These are phyloP conservation scores for Gastrolobium bilobum DNA, from an alignment of 306 rosid species.

Conservation along the genomic window DNA sequence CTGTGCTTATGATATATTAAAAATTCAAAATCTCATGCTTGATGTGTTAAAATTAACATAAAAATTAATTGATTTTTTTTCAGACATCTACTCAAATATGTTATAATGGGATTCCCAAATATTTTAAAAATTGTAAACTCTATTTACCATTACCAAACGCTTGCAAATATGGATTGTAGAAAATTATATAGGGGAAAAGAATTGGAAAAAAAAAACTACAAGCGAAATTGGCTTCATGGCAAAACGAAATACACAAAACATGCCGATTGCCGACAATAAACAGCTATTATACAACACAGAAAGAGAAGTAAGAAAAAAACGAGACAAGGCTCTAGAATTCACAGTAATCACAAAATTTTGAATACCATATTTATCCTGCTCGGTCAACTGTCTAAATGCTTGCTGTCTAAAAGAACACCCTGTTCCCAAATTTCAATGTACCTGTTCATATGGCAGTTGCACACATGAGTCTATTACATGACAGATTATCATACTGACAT, in stretches of 20 bases:
- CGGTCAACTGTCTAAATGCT: slow-evolving; percentile 55
- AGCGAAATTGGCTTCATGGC: background rate
- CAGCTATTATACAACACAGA: slow-evolving; percentile 31
- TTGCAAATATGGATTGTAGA: background rate
- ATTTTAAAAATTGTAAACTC: background rate
- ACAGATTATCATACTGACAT: background rate
- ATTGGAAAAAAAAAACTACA: background rate
- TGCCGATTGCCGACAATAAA: background rate
- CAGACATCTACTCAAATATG: background rate
- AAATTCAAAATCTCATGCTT: no score
- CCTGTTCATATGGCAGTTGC: slow-evolving; percentile 56
- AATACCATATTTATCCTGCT: slow-evolving; percentile 42
- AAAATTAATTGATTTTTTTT: background rate
- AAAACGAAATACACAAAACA: background rate
- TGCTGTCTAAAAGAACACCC: slow-evolving; percentile 70
- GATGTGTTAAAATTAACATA: background rate
- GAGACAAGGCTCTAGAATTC: slow-evolving; percentile 12
- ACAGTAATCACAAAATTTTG: slow-evolving; percentile 7
- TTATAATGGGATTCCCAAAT: background rate
- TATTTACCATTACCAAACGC: background rate
- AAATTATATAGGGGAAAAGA: background rate
- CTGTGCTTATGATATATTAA: no score
- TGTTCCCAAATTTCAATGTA: slow-evolving; percentile 75
- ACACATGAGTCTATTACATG: slow-evolving; percentile 15
- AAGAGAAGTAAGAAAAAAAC: background rate